Conservation (phyloP, 2,329 filamentous ascomycete species). For the Emmonsia crescens region DNA sequence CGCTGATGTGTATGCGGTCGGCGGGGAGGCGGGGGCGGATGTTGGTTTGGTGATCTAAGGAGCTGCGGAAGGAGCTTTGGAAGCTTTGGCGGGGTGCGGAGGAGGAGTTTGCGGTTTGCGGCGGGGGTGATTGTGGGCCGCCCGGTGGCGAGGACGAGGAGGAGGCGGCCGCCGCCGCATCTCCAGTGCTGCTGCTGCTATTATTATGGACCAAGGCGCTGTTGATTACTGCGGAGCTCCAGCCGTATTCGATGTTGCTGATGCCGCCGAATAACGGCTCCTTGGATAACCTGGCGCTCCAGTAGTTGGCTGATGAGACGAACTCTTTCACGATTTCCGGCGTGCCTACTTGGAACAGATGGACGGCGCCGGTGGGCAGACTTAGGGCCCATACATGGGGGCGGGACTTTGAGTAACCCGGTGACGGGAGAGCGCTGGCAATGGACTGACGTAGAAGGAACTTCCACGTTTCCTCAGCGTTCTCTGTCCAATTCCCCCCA, state of each 20-base stretch:
- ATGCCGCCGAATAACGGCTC: slow-evolving; percentile 87
- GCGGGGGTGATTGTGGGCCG: slow-evolving; percentile 5
- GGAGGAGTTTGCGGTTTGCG: slow-evolving; percentile 24
- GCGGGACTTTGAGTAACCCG: slow-evolving; percentile 81
- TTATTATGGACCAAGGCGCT: slow-evolving; percentile 54
- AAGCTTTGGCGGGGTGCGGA: slow-evolving; percentile 39
- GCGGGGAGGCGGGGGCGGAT: slow-evolving; percentile 63
- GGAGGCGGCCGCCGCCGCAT: neutral
- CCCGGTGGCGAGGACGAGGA: neutral
- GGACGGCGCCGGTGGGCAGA: slow-evolving; percentile 82
- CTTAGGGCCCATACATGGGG: slow-evolving; percentile 93
- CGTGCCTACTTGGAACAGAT: slow-evolving; percentile 96
- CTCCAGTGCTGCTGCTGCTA: neutral
- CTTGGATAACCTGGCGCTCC: slow-evolving; percentile 88
- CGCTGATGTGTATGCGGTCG: slow-evolving; percentile 70
- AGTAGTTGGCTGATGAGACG: slow-evolving; percentile 90
- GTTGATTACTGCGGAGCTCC: slow-evolving; percentile 74
- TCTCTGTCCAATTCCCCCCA: slow-evolving; percentile 97
- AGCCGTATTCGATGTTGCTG: slow-evolving; percentile 95
- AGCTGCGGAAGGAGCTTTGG: slow-evolving; percentile 53
- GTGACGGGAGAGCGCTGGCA: slow-evolving; percentile 76
- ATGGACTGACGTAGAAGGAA: slow-evolving; percentile 87
- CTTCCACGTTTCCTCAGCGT: slow-evolving; percentile 76
- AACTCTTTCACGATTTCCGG: slow-evolving; percentile 92
- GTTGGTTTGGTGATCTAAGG: slow-evolving; percentile 51